phyloP scores from a whole-genome alignment of 1,284 basidiomycete species.

The Heterobasidion parviporum region DNA sequence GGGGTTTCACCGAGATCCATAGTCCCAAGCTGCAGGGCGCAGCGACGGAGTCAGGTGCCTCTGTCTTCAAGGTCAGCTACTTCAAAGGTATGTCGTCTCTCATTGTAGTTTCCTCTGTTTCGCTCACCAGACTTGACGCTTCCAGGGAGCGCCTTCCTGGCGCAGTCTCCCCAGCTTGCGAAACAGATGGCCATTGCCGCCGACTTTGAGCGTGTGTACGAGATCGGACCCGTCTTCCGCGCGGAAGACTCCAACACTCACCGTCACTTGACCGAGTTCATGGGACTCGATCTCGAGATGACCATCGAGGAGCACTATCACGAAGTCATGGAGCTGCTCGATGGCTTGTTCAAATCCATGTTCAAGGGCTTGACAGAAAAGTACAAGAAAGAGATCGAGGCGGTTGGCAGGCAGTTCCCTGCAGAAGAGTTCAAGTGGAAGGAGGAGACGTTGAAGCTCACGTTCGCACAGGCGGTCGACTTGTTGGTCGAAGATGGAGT shows the following conservation, averaged over 20 bases:
- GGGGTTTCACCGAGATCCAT: conserved; percentile 92
- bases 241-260: conserved; percentile 98
- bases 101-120: not conserved
- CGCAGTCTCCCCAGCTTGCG: conserved; percentile 94
- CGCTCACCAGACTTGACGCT: not conserved
- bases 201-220: conserved; percentile 97
- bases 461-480: conserved; percentile 84
- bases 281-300: conserved; percentile 99
- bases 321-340: conserved; percentile 86
- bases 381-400: conserved; percentile 76
- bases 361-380: conserved; percentile 77
- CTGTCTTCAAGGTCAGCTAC: conserved; percentile 97
- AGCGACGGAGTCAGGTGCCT: conserved; percentile 94
- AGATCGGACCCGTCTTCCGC: conserved; percentile 94
- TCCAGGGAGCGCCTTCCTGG: conserved; percentile 84
- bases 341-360: conserved; percentile 76
- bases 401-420: conserved; percentile 83
- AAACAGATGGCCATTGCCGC: conserved; percentile 99
- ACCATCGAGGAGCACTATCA: conserved; percentile 97
- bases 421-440: conserved; percentile 87
- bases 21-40: conserved; percentile 96
- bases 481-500: conserved; percentile 83
- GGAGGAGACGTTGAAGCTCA: conserved; percentile 74
- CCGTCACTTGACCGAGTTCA: conserved; percentile 98
- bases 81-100: conserved; percentile 72